Evolutionary conservation across 345 rosid genomes (phyloP).

Genomic region (Arabidopsis thaliana): TAIR10.1 NC_003076.8:21110501-21111000

Average conservation of each 20-base stretch:
- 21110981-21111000: constrained; percentile 40
- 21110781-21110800: constrained; percentile 74
- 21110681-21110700: not conserved
- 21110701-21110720: constrained; percentile 52
- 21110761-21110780: constrained; percentile 73
- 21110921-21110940: constrained; percentile 1
- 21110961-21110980: constrained; percentile 15
- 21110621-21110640: not conserved
- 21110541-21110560: no score
- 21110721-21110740: constrained; percentile 52
- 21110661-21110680: not conserved
- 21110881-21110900: constrained; percentile 69
- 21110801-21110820: constrained; percentile 71
- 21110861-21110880: constrained; percentile 72
- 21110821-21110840: constrained; percentile 64
- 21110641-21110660: not conserved
- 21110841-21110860: constrained; percentile 52
- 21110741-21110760: constrained; percentile 66
- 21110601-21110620: not conserved
- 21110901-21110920: constrained; percentile 79
- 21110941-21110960: not conserved
- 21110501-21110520: constrained; percentile 26
- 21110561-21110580: not conserved
- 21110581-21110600: not conserved
- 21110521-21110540: constrained; percentile 9